Conservation (phyloP, 1,284 basidiomycete genomes). For the Grifola frondosa region DNA sequence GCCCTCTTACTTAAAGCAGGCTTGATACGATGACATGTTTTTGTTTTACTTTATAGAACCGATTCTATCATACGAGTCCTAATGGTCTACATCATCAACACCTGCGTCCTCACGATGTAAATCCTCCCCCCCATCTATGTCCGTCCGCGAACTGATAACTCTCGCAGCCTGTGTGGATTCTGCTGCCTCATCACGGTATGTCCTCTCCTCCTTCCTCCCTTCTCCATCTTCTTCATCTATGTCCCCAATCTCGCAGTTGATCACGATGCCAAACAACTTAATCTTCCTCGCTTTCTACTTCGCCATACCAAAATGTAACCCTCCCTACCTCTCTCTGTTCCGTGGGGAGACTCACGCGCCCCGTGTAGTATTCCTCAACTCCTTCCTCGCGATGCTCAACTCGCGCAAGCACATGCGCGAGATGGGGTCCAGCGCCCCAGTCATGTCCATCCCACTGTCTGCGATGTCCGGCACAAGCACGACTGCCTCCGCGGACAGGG, state of each 20-base stretch:
- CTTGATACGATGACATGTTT: too few relatives aligned
- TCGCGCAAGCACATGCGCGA: neutral
- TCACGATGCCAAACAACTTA: neutral
- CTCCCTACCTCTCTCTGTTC: neutral
- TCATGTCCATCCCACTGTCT: too few relatives aligned
- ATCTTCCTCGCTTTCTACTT: neutral
- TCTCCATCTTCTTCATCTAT: too few relatives aligned
- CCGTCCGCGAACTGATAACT: neutral
- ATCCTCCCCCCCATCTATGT: neutral
- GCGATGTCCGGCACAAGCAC: too few relatives aligned
- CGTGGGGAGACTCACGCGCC: neutral
- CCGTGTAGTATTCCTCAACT: neutral
- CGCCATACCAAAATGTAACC: neutral
- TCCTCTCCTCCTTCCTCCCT: too few relatives aligned
- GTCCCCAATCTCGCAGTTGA: neutral
- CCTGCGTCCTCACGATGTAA: conserved; percentile 5
- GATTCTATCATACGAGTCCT: conserved; percentile 1
- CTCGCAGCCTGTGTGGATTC: neutral
- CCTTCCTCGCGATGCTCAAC: neutral
- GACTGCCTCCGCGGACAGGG: too few relatives aligned
- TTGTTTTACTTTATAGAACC: conserved; percentile 2
- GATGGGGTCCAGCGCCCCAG: too few relatives aligned
- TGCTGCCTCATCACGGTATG: neutral
- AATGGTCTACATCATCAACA: conserved; percentile 6
- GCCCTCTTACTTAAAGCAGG: too few relatives aligned